Base-by-base conservation (phyloP, 106 monocot species). In the Apostasia shenzhenica region DNA sequence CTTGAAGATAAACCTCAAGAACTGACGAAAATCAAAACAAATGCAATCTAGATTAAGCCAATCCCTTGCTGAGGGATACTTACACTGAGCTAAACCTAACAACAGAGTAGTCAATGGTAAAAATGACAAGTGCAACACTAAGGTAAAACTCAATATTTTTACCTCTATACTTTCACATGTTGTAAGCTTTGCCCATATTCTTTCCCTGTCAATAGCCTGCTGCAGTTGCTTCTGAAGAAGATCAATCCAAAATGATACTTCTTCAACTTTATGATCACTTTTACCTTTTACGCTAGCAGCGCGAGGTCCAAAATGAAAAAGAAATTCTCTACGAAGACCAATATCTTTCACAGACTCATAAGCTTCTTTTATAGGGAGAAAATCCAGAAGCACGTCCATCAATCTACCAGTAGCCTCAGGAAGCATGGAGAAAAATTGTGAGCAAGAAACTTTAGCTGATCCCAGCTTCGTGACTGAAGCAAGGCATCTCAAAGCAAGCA, bases 91-190 rank as follows among this genome's bases (percentile, higher is more conserved):
- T 26, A 26, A 26, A 26, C 26, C 26, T 26, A 26, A 26, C 26
- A 26, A 26, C 26, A 26, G 26, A 26, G 26, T 26, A 26, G 26
- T 26, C 26, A 26, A 26, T 26, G 26, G 26, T 26, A 26, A 26
- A 26, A 26, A 26, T 26, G 26, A 26, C 26, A 26, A 26, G 26
- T 26, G 26, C 26, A 26, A 26, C 26, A 26, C 26, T 26, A 26
- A 26, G 26, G 26, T 26, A 26, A 26, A 26, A 26, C 45, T 69
- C 48, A 65, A 14, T 61, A 45, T 41, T 72, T 82, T 66, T 68
- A 93, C 99, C 99, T 99, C 93, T 72, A 99, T 99, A 64, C 93
- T 88, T 80, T 99, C 99, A 88, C 85, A 87, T 69, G 99, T 99
- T 55, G 90, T 99, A 59, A 99, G 75, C 78, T 87, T 85, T 78